phyloP scores from a whole-genome alignment of 2,329 filamentous ascomycete genomes.

The Epicoccum sorghinum region DNA sequence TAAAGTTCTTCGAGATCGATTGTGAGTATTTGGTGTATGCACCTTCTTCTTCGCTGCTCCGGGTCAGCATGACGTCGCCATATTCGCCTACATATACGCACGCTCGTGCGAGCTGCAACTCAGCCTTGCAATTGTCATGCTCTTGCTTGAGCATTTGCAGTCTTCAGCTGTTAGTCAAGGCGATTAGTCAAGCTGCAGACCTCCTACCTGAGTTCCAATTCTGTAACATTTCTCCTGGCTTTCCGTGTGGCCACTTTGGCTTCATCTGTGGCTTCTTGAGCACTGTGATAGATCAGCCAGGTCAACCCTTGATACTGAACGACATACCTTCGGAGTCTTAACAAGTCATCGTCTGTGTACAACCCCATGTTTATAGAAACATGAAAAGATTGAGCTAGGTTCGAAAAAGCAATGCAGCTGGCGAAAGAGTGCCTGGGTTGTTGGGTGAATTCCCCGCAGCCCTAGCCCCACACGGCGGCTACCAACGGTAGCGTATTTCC shows the following conservation, averaged over 20 bases:
- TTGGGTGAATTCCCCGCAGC: neutral
- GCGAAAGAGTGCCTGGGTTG: neutral
- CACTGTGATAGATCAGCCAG: neutral
- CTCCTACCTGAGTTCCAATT: conserved; percentile 1
- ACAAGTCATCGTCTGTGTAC: neutral
- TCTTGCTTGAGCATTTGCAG: conserved; percentile 4
- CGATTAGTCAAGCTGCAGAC: too few species aligned
- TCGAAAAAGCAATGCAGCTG: neutral
- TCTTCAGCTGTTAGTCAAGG: neutral
- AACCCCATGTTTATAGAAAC: neutral
- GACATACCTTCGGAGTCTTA: neutral
- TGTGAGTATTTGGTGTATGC: conserved; percentile 9
- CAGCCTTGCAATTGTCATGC: conserved; percentile 3
- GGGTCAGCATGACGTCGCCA: neutral
- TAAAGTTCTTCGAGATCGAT: conserved; percentile 3
- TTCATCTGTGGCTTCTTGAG: neutral
- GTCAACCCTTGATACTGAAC: neutral
- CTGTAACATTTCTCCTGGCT: neutral
- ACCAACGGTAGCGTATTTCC: neutral
- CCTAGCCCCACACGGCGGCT: neutral
- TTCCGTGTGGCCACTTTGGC: neutral
- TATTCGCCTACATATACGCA: conserved; percentile 53
- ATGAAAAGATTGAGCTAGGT: neutral
- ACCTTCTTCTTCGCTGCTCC: neutral
- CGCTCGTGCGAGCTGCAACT: conserved; percentile 55